Evolutionary conservation across 2,329 filamentous ascomycete species (phyloP).

Genomic region (Ilyonectria destructans): DNA sequence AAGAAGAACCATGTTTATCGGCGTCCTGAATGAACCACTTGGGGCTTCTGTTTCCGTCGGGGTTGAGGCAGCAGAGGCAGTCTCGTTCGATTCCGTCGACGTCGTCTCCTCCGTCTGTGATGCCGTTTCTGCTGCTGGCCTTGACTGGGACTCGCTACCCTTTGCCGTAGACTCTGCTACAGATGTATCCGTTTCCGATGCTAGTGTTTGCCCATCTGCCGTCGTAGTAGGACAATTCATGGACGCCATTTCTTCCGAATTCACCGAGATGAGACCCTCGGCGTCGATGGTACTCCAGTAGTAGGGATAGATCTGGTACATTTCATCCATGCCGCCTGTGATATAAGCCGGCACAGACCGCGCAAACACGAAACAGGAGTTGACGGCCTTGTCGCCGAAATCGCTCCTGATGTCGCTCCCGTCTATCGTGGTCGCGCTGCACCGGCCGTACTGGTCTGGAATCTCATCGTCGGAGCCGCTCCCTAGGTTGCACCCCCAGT

Average conservation of each 20-base stretch:
- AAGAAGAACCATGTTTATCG: conserved; percentile 5
- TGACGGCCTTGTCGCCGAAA: conserved; percentile 26
- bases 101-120: neutral
- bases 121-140: neutral
- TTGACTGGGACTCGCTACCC: conserved; percentile 11
- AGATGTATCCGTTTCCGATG: neutral
- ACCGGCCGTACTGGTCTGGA: conserved; percentile 24
- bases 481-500: conserved; percentile 28
- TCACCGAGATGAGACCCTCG: conserved; percentile 7
- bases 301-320: conserved; percentile 9
- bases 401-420: neutral
- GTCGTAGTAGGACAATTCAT: conserved; percentile 2
- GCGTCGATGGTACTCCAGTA: conserved; percentile 7
- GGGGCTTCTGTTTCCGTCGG: conserved; percentile 6
- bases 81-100: neutral
- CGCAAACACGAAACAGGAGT: conserved; percentile 18
- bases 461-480: conserved; percentile 20
- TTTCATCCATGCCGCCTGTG: conserved; percentile 17
- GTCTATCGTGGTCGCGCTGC: conserved; percentile 4
- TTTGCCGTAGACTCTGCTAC: neutral
- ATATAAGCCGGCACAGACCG: conserved; percentile 23
- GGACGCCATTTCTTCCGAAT: neutral
- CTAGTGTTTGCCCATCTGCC: neutral
- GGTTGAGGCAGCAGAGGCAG: neutral
- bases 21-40: conserved; percentile 1